Evolutionary conservation across 345 rosid genomes (phyloP), one percentile per base, ranked within the genome.

Genomic region (Murraya paniculata): DNA sequence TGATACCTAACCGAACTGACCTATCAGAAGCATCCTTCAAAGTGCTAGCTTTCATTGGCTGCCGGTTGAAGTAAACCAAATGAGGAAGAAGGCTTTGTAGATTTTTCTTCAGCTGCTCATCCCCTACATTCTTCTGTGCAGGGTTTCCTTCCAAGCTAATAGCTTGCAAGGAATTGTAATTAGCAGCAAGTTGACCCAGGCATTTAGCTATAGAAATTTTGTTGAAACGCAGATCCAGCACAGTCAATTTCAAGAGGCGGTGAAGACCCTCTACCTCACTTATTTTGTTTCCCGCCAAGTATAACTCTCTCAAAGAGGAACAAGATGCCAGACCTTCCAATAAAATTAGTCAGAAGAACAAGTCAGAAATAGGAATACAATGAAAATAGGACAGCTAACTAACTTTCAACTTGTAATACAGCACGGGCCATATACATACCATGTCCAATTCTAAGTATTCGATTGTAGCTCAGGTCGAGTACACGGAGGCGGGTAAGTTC

Each of bases 81-180:
- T 90, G 87, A 50, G 99, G 98, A 72, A 96, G 90, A 77, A 94
- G 97, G 53, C 98, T 88, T 75, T 83, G 90, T 39, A 96, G 86
- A 82, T 90, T 74, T 78, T 96, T 96, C 87, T 89, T 92, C 74
- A 96, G 88, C 73, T 92, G 93, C 70, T 96, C 99, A 68, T 96
- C 98, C 75, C 99, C 99, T 27, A 94, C 95, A 74, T 94, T 96
- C 81, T 92, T 92, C 88, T 94, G 98, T 8, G 97, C 98, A 30
- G 98, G 97, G 83, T 94, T 96, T 72, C 98, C 99, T 82, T 96
- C 98, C 89, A 96, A 81, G 91, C 97, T 91, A 81, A 94, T 90
- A 74, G 97, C 98, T 82, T 94, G 99, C 82, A 96, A 84, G 65
- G 99, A 94, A 75, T 80, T 92, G 90, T 92, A 92, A 84, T 94